These are phyloP conservation scores for Carpinus fangiana DNA, from an alignment of 306 rosid genomes.

Conservation along the genomic window DNA sequence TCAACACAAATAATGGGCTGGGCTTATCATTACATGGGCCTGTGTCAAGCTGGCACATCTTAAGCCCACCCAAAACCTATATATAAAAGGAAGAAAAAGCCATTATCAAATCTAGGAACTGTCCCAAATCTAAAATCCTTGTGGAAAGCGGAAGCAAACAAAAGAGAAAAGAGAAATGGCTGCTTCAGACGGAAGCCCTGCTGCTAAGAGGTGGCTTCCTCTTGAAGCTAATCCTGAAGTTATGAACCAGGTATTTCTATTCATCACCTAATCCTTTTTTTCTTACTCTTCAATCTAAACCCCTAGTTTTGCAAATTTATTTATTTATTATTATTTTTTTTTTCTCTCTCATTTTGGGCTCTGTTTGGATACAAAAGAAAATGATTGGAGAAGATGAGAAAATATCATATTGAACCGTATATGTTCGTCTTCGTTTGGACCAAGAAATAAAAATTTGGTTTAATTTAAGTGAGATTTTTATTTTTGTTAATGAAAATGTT, in stretches of 20 bases:
- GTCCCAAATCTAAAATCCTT: background rate
- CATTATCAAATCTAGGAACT: too few species aligned
- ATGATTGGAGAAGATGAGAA: background rate
- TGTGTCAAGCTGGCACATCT: background rate
- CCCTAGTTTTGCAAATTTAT: constrained; percentile 3
- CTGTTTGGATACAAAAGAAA: constrained; percentile 8
- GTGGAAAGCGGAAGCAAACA: background rate
- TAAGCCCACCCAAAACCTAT: constrained; percentile 31
- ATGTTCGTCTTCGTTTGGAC: background rate
- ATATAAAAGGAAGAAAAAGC: constrained; percentile 10
- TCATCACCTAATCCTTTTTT: background rate
- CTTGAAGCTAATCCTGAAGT: constrained; percentile 99
- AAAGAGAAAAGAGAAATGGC: constrained; percentile 44
- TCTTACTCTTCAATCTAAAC: background rate
- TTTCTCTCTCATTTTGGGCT: background rate
- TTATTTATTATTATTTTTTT: too few species aligned
- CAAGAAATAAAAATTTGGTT: background rate
- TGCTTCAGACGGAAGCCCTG: constrained; percentile 43
- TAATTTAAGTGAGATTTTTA: background rate
- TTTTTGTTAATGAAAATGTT: background rate
- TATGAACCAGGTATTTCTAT: constrained; percentile 75
- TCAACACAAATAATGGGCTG: background rate
- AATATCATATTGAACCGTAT: background rate
- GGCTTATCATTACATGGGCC: background rate
- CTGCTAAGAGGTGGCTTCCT: constrained; percentile 95